Percentiles rank a stretch among this genome's conserved stretches.
Conservation (phyloP, 495 filamentous ascomycete genomes). For the Daldinia loculata region DNA sequence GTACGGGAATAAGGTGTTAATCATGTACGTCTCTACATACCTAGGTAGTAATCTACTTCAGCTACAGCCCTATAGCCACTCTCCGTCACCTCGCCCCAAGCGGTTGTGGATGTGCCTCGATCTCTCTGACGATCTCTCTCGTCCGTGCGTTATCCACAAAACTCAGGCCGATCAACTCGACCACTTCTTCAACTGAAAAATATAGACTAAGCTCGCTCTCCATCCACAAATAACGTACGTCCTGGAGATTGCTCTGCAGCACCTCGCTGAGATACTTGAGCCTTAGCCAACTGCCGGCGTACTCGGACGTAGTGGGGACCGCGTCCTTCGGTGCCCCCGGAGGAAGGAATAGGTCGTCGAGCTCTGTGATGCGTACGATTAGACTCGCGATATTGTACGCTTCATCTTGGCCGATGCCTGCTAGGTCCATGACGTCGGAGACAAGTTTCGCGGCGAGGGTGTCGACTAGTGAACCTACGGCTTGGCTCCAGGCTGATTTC, state of each 20-base stretch:
- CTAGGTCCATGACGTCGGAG: conserved; percentile 83
- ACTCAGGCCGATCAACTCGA: conserved; percentile 85
- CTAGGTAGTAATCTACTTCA: neutral
- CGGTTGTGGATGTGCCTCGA: conserved; percentile 63
- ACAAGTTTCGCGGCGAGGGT: conserved; percentile 83
- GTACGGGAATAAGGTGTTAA: neutral
- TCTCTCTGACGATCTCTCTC: conserved; percentile 79
- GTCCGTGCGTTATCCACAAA: conserved; percentile 89
- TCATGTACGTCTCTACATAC: neutral
- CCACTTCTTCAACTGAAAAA: conserved; percentile 82
- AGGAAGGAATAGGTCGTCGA: conserved; percentile 81
- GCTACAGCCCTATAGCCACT: neutral
- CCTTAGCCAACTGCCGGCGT: conserved; percentile 83
- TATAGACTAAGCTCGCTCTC: conserved; percentile 86
- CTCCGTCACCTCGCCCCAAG: conserved; percentile 11
- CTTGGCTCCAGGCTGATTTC: conserved; percentile 82
- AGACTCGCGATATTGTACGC: conserved; percentile 78
- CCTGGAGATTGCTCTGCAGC: conserved; percentile 85
- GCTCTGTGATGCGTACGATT: conserved; percentile 70
- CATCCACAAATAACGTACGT: conserved; percentile 88
- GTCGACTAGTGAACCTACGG: conserved; percentile 82
- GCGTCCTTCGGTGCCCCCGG: conserved; percentile 44
- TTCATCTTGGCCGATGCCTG: conserved; percentile 87
- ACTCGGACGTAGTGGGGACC: conserved; percentile 76
- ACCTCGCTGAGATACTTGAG: conserved; percentile 91